Evolutionary conservation across 2,329 filamentous ascomycete genomes (phyloP), one percentile per base, ranked within the genome.

Genomic region (Aspergillus sp.): DNA sequence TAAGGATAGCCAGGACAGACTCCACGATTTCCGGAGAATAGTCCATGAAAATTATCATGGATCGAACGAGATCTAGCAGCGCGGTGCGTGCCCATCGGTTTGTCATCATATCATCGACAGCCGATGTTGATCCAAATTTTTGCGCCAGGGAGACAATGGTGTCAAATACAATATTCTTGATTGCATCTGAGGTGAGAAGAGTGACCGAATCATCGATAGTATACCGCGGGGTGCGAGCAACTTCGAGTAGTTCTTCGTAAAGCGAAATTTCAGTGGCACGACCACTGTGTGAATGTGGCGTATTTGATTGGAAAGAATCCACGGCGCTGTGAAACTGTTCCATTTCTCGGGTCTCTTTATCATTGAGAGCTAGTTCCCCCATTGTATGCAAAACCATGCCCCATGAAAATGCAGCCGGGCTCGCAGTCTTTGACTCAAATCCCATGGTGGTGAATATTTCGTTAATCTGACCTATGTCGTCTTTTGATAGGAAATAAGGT

Each of bases 391-490:
- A 79, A 24, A 96, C 83, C 48, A 93, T 79, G 4, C 88, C 86
- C 93, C 93, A 98, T 3, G 89, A 85, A 63, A 96, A 89, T 18
- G 91, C 83, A 17, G 90, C 85, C 1, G 91, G 90, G 55, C 85
- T 86, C 18, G 89, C 89, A 36, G 85, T 84, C 38, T 80, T 78
- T n/a, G 84, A 79, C 15, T 82, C 82, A 18, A 75, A 69, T 26
- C 80, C 80, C 12, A 86, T 84, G 55, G 80, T 78, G 22, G 88
- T 75, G 34, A 96, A 80, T n/a, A 88, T 83, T 52, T 83, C 83
- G 64, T 93, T 91, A 13, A 96, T 83, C 53, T 87, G 83, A 48
- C 85, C 82, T n/a, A 96, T 80, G 18, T 89, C 84, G 6, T 85
- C 82, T 3, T 86, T 83, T 49, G 89, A 87, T 17, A 88, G 80